These are phyloP conservation scores for Psilocybe subaeruginosa DNA, from an alignment of 768 basidiomycete genomes.

Conservation along the genomic window DNA sequence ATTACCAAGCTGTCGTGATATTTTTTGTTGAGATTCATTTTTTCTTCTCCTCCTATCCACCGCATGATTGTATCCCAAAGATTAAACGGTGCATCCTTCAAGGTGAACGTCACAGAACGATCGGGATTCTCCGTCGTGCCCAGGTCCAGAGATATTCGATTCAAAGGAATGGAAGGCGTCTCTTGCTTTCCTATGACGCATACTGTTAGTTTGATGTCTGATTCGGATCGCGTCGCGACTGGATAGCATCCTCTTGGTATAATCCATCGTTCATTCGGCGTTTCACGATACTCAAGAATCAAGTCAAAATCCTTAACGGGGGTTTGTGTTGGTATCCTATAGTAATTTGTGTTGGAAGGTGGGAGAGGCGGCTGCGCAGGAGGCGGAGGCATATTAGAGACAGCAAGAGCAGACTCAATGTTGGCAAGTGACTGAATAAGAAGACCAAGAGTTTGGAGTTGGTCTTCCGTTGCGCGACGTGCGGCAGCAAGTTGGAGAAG, in stretches of 20 bases:
- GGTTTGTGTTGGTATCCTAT: constrained; percentile 16
- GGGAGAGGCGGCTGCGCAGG: constrained; percentile 12
- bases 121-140: not conserved
- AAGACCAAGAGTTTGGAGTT: constrained; percentile 69
- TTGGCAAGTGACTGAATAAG: constrained; percentile 70
- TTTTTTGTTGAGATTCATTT: constrained; percentile 49
- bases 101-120: constrained; percentile 44
- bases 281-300: constrained; percentile 72
- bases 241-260: constrained; percentile 62
- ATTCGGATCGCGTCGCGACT: constrained; percentile 43
- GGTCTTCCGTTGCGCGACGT: constrained; percentile 61
- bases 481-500: constrained; percentile 67
- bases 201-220: constrained; percentile 21
- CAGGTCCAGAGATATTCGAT: not conserved
- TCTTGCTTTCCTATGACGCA: constrained; percentile 25
- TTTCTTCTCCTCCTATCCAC: constrained; percentile 64
- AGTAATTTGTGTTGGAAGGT: constrained; percentile 8
- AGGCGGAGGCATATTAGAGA: constrained; percentile 13
- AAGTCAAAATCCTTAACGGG: constrained; percentile 68
- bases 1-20: constrained; percentile 49
- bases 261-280: constrained; percentile 63
- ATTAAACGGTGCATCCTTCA: constrained; percentile 48
- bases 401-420: constrained; percentile 21
- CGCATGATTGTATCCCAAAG: constrained; percentile 62
- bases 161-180: constrained; percentile 33